Base-by-base conservation (phyloP, 1,284 basidiomycete genomes). In the Afroboletus lepidellus region DNA sequence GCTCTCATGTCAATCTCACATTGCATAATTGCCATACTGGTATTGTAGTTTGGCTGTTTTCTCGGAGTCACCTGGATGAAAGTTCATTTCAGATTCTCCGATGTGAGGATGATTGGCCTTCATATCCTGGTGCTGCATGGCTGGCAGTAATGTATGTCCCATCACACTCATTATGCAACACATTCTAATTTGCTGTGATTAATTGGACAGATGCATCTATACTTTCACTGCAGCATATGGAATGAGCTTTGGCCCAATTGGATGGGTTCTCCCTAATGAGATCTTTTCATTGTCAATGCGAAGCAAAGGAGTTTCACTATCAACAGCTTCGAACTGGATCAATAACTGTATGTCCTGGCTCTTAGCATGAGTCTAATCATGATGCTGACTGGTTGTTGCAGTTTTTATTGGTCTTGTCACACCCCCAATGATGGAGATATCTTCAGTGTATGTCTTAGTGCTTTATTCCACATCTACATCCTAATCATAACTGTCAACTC, bases 241-340 rank as follows among this genome's bases (percentile, higher is more conserved):
- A 3, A 72, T 85, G 39, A 91, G 88, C 34, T 86, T 90, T 65
- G 92, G 92, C 1, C 93, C 93, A 2, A 82, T 92, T 58, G 89
- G 85, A 12, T 95, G 92, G 90, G 81, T 92, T 2, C 76, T 92
- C 2, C 85, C 88, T 0, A 84, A 80, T 57, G 90, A 92, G 70
- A 85, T 95, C 21, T 94, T 94, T 70, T 87, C 93, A 6, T 74
- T 92, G n/a, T 88, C 90, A 8, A 83, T 94, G 69, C 78, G 92
- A 63, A 85, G 90, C 57, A 85, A 86, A 66, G 93, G 92, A 56
- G 90, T 93, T 6, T 81, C 89, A 21, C 64, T 95, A 20, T 85
- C 89, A n/a, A 92, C 90, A 2, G 85, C 89, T 3, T 90, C 87
- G 36, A 91, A 90, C 67, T 92, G 90, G 90, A 61, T 81, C 36